Evolutionary conservation across 2,329 filamentous ascomycete species (phyloP), one percentile per base, ranked within the genome.

Genomic region (Diplodia intermedia): DNA sequence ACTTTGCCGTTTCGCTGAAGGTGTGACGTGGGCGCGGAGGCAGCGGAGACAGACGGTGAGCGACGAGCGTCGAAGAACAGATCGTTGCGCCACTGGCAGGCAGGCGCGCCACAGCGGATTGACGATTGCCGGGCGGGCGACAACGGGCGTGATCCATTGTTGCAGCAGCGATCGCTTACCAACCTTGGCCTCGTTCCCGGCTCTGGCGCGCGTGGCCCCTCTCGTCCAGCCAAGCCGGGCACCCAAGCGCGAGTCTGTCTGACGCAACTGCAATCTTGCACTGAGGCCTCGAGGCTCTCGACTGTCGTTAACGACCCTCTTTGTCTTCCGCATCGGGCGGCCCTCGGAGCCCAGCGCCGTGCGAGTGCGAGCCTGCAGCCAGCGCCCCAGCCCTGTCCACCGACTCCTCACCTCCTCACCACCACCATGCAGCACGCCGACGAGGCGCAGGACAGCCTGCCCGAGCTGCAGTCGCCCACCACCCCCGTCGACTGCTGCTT

Each of bases 401-500:
- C 55, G 23, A 40, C 23, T 14, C 38, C 36, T 15, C 12, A 3
- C 26, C 23, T 26, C 43, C 60, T 63, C 53, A 23, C 23, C 50
- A n/a, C 9, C 63, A 57, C 29, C 52, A 54, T 50, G 43, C 55
- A 62, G 66, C 66, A 62, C 66, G 54, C 54, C 65, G 66, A 67
- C 66, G 66, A 67, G 56, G 66, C 66, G 23, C 55, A 57, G 31
- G 66, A 67, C 56, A 52, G 56, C 47, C 55, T 67, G 66, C 55
- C 66, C 33, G 66, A 61, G 36, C 36, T 67, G 55, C 66, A 61
- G 20, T 63, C 60, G 43, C 62, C 62, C 31, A 40, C 62, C 20
- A 55, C 49, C 2, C 49, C 55, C 29, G 76, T 77, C 74, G 77
- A 79, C 73, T 77, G 79, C 71, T 80, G 80, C 40, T 78, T 78